Evolutionary conservation across 108 stramenopile genomes (phyloP).

Genomic region (Parietichytrium sp.): DNA sequence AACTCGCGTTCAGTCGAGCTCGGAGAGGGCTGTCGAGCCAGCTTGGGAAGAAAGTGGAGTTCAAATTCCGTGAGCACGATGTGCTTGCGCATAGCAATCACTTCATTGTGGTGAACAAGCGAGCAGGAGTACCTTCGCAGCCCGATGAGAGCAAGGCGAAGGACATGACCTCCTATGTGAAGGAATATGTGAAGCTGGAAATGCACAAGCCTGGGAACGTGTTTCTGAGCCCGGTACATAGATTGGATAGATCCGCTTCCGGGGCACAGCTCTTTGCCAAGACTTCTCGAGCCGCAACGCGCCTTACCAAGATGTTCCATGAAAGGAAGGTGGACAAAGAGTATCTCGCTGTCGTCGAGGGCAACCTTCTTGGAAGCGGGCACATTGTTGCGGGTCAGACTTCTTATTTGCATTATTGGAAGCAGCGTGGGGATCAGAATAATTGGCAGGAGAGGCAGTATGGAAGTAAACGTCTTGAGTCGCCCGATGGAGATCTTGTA

Average conservation of each 20-base stretch:
- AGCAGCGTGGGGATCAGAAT: not conserved
- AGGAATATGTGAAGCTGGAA: not conserved
- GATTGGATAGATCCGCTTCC: not conserved
- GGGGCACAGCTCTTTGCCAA: not conserved
- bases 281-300: not conserved
- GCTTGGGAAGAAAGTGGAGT: too few species aligned
- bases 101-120: slow-evolving; percentile 18
- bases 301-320: not conserved
- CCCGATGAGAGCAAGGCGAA: too few species aligned
- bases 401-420: not conserved
- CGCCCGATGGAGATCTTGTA: slow-evolving; percentile 11
- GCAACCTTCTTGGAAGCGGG: not conserved
- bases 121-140: not conserved
- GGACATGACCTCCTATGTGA: not conserved
- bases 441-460: not conserved
- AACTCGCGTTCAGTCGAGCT: too few species aligned
- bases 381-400: not conserved
- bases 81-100: slow-evolving; percentile 3
- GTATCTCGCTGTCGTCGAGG: slow-evolving; percentile 24
- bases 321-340: not conserved
- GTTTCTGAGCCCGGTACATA: not conserved
- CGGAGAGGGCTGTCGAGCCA: too few species aligned
- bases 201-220: not conserved
- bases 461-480: not conserved
- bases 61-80: too few species aligned